Evolutionary conservation across 2,329 filamentous ascomycete species (phyloP).

Genomic region (Colletotrichum sp.): DNA sequence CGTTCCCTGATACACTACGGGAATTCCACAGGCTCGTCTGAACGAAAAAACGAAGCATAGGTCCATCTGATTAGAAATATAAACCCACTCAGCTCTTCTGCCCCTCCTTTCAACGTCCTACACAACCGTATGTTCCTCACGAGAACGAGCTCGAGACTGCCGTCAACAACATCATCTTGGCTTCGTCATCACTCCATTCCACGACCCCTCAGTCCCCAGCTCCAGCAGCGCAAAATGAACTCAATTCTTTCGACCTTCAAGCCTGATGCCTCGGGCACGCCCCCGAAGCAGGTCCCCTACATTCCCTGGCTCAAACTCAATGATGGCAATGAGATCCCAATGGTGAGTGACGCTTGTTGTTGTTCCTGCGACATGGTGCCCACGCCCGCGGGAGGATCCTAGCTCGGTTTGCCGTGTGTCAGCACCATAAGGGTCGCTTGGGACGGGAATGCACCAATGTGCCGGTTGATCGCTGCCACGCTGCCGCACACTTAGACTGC

Average conservation of each 20-base stretch:
- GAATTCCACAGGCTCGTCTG: not conserved
- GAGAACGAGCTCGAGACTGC: not conserved
- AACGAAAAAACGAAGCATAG: not conserved
- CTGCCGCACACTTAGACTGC: not conserved
- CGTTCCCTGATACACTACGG: not conserved
- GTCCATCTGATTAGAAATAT: conserved; percentile 5
- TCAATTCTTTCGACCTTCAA: conserved; percentile 44
- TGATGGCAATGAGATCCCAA: conserved; percentile 75
- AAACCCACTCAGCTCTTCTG: not conserved
- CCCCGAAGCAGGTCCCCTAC: conserved; percentile 44
- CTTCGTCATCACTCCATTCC: not conserved
- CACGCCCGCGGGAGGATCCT: not conserved
- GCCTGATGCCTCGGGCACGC: conserved; percentile 41
- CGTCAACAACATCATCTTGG: not conserved
- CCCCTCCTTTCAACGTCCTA: not conserved
- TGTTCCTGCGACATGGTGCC: not conserved
- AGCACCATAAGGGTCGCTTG: not conserved
- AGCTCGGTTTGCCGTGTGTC: not conserved
- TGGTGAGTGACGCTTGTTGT: conserved; percentile 49
- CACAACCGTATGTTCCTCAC: not conserved
- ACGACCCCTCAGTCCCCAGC: not conserved
- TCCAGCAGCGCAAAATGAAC: conserved; percentile 39
- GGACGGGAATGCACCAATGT: not conserved
- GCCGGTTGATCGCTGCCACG: not conserved
- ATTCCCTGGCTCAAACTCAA: conserved; percentile 72